phyloP scores from a whole-genome alignment of 768 basidiomycete genomes.

The Pulveroboletus ravenelii region DNA sequence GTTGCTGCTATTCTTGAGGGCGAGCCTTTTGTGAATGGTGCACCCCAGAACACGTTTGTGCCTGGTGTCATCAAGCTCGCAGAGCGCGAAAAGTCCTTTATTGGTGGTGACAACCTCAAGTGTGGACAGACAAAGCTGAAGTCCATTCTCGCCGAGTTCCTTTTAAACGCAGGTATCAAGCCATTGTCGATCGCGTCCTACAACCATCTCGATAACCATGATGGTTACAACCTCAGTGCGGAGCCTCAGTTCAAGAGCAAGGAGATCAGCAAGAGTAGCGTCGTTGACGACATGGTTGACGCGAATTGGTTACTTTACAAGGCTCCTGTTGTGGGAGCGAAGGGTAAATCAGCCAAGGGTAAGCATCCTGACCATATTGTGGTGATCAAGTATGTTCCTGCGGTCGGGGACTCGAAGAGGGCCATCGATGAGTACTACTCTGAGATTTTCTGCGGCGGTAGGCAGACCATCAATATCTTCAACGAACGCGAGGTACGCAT shows the following conservation, averaged over 20 bases:
- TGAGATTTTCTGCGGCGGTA: slow-evolving; percentile 94
- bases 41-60: slow-evolving; percentile 88
- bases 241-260: slow-evolving; percentile 96
- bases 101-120: slow-evolving; percentile 97
- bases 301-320: slow-evolving; percentile 89
- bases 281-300: slow-evolving; percentile 97
- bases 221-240: slow-evolving; percentile 86
- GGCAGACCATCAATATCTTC: slow-evolving; percentile 94
- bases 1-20: slow-evolving; percentile 94
- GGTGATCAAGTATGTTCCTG: too few relatives aligned
- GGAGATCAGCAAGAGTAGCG: slow-evolving; percentile 98
- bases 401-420: slow-evolving; percentile 95
- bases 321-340: slow-evolving; percentile 56
- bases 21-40: slow-evolving; percentile 81
- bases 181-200: slow-evolving; percentile 95
- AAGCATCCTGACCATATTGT: slow-evolving; percentile 98
- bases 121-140: slow-evolving; percentile 98
- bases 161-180: slow-evolving; percentile 98
- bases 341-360: slow-evolving; percentile 66
- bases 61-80: slow-evolving; percentile 92
- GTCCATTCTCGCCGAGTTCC: slow-evolving; percentile 89
- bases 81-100: slow-evolving; percentile 84
- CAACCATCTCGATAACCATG: slow-evolving; percentile 99
- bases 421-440: slow-evolving; percentile 98
- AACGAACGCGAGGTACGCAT: slow-evolving; percentile 88